Base-by-base conservation (phyloP, 805 yeast genomes). In the Yamadazyma sp. region DNA sequence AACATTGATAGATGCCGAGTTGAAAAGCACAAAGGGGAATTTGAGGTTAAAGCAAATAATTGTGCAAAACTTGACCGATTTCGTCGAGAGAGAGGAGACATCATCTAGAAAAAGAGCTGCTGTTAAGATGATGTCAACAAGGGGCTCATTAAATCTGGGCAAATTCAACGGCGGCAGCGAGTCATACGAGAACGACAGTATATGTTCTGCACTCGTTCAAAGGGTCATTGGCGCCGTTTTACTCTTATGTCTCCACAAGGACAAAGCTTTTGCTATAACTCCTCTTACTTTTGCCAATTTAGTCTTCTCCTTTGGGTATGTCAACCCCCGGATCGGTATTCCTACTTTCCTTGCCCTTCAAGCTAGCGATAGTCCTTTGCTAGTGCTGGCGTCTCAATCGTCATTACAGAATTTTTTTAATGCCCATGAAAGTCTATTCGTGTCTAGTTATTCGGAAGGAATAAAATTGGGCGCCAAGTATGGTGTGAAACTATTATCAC, bases 311-410 rank as follows among this genome's bases (percentile, higher is more conserved):
- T 67, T 78, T 37, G 95, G 95, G 0, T 82, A 77, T 57, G 82
- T 84, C 0, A 85, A 83, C 51, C 96, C 96, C 1, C 73, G 84
- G 39, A 50, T 74, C 4, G 77, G 87, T 49, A 73, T 82, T 5
- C 75, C 89, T 0, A 81, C 89, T 0, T 67, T 85, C 1, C 71
- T 86, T 39, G 91, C 91, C 0, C 61, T 88, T 23, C 80, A 80
- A 40, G 67, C 84, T 0, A 77, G 87, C 0, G 58, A 64, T 1
- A 58, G 64, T 12, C 54, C 52, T 3, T 52, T 57, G 8, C 67
- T 84, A 12, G 64, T 72, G 21, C 54, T 54, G 3, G 58, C 71
- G 8, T 87, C 89, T 0, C 40, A 64, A 1, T 69, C 66, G 1
- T 59, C 84, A 38, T 84, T 84, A 47, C 52, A 54, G 14, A 76